Base-by-base conservation (phyloP, 1,139 yeast species). In the Blastobotrys persicus region DNA sequence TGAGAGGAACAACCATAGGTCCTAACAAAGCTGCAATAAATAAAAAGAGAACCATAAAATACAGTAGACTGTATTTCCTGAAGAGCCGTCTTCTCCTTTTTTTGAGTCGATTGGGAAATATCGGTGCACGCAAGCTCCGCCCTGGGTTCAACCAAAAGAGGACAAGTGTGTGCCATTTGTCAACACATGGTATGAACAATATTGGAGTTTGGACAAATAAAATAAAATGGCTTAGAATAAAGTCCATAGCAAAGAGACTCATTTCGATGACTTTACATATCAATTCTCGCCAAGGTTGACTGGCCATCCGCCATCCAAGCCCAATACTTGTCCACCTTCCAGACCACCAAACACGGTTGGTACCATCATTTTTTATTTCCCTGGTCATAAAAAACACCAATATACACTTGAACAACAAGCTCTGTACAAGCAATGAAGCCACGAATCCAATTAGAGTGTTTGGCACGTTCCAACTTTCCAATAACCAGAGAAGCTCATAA, bases 261-360 rank as follows among this genome's bases (percentile, higher is more conserved):
- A 82, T 71, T 62, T 88, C 96, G 58, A 81, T 75, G 1, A 77
- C 68, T 60, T 88, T 88, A 35, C 88, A 84, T 4, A 80, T 49
- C 44, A 75, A 76, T 62, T 88, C 96, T 52, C 95, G 69, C 3
- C 78, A 45, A 0, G 92, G 89, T 59, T 86, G 94, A 0, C 83
- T 72, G 1, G 86, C 48, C 1, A 76, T 68, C 37, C 75, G 65
- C 77, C 80, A 76, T 0, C 89, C 87, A 35, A 83, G 67, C 1
- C 78, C 80, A n/a, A 78, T 74, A 11, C 68, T 70, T 38, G 75
- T 62, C 96, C 96, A 88, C 45, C 73, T 75, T 0, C 95, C 96
- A 0, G 88, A 78, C 96, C 96, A 88, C 95, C 96, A 88, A 0
- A 91, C 83, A 23, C 75, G 62, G 59, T 85, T 85, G 1, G 85